A percentile compares a stretch with the other conserved stretches of the same genome.
phyloP scores from a whole-genome alignment of 768 basidiomycete species.

The Pluteus cervinus region DNA sequence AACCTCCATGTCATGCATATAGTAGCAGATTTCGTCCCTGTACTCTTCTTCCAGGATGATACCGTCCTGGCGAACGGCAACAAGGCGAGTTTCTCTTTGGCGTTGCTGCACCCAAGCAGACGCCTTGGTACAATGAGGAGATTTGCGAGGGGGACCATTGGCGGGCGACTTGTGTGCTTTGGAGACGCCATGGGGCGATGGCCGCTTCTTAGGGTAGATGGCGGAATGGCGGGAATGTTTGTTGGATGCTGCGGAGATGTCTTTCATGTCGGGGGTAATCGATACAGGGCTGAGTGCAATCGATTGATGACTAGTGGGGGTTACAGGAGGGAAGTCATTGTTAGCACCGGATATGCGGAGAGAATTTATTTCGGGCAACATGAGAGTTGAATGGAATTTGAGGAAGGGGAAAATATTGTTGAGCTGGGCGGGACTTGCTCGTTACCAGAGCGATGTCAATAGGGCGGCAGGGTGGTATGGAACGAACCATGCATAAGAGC shows the following conservation, averaged over 20 bases:
- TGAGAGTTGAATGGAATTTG: too few species aligned
- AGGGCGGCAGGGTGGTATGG: too few species aligned
- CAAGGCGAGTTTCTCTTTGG: conserved; percentile 64
- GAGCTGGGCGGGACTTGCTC: too few species aligned
- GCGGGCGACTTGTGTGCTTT: conserved; percentile 60
- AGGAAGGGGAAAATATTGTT: too few species aligned
- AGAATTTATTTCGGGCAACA: too few species aligned
- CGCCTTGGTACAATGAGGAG: conserved; percentile 61
- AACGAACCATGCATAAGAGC: too few species aligned
- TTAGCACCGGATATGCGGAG: conserved; percentile 19
- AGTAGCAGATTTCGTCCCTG: conserved; percentile 82
- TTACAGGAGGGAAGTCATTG: conserved; percentile 16
- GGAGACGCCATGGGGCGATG: conserved; percentile 72
- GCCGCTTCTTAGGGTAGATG: conserved; percentile 81
- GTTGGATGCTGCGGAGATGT: conserved; percentile 53
- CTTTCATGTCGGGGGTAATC: conserved; percentile 66
- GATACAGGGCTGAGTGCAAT: conserved; percentile 37
- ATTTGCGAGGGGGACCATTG: conserved; percentile 45
- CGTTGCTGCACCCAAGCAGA: conserved; percentile 57
- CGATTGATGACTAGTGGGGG: conserved; percentile 34
- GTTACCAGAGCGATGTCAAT: too few species aligned
- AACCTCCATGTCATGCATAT: conserved; percentile 99
- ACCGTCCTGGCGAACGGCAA: conserved; percentile 64
- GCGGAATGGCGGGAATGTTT: conserved; percentile 56
- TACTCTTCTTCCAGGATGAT: conserved; percentile 93